Evolutionary conservation across 257 asterid species (phyloP).

Genomic region (Solanum rostratum): DNA sequence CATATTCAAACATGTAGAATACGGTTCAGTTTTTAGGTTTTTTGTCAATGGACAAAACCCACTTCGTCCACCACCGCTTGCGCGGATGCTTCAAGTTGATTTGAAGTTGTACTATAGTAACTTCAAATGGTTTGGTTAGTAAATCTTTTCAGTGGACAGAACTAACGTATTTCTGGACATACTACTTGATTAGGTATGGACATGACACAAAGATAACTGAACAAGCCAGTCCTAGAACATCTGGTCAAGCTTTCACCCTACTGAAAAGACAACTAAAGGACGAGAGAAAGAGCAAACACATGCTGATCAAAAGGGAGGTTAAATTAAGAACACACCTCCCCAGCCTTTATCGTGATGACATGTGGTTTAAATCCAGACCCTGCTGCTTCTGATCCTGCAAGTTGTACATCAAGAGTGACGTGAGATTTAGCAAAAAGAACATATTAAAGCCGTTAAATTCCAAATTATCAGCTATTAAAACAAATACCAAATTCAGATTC

Average conservation of each 20-base stretch:
- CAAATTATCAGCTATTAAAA: neutral
- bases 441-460: neutral
- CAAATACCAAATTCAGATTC: neutral
- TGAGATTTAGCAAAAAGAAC: neutral
- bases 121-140: too few species aligned
- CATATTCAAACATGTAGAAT: neutral
- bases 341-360: slow-evolving; percentile 6
- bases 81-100: too few species aligned
- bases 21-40: neutral
- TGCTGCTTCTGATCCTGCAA: slow-evolving; percentile 6
- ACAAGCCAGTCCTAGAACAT: neutral
- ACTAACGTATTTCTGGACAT: too few species aligned
- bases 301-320: neutral
- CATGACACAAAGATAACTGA: neutral
- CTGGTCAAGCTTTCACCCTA: neutral
- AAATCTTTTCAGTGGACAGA: too few species aligned
- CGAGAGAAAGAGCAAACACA: neutral
- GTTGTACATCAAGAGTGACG: neutral
- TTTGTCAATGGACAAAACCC: too few species aligned
- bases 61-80: too few species aligned
- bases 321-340: slow-evolving; percentile 4
- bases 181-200: too few species aligned
- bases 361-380: slow-evolving; percentile 3
- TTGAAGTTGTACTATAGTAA: too few species aligned
- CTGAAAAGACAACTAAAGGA: neutral